These are phyloP conservation scores for Tuber indicum DNA, from an alignment of 495 filamentous ascomycete genomes.

Conservation along the genomic window DNA sequence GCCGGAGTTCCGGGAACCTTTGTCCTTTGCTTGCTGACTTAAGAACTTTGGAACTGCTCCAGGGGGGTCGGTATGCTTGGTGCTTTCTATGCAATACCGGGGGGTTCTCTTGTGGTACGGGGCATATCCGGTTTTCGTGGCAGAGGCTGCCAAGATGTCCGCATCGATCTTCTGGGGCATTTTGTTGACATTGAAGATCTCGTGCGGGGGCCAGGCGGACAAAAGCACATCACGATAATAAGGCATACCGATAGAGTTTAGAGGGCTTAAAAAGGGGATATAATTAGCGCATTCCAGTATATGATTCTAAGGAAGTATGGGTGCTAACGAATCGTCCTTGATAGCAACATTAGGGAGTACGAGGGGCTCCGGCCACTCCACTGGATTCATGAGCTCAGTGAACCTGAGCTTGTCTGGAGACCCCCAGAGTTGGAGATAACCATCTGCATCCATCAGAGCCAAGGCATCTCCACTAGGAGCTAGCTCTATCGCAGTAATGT, in stretches of 20 bases:
- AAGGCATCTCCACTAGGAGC: conserved; percentile 86
- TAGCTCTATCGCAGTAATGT: conserved; percentile 71
- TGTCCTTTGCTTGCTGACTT: conserved; percentile 79
- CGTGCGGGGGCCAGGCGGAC: conserved; percentile 81
- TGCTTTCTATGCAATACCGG: conserved; percentile 75
- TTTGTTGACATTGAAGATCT: conserved; percentile 73
- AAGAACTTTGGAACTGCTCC: conserved; percentile 70
- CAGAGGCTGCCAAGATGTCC: conserved; percentile 59
- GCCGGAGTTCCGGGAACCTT: conserved; percentile 48
- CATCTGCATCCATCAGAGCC: conserved; percentile 71
- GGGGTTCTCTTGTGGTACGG: conserved; percentile 65
- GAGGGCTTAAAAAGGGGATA: conserved; percentile 51
- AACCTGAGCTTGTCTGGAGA: conserved; percentile 85
- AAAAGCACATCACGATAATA: conserved; percentile 82
- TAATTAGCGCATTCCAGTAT: neutral
- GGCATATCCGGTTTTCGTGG: conserved; percentile 66
- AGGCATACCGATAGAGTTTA: conserved; percentile 83
- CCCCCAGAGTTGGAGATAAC: conserved; percentile 81
- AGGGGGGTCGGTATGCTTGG: conserved; percentile 44
- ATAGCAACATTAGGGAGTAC: conserved; percentile 52
- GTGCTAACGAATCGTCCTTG: conserved; percentile 60
- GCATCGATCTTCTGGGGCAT: conserved; percentile 71
- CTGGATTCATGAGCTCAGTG: conserved; percentile 70
- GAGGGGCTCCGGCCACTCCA: conserved; percentile 64
- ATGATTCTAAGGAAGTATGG: conserved; percentile 19